Evolutionary conservation across 140 eudicot species (phyloP).

Genomic region (Cichorium intybus): DNA sequence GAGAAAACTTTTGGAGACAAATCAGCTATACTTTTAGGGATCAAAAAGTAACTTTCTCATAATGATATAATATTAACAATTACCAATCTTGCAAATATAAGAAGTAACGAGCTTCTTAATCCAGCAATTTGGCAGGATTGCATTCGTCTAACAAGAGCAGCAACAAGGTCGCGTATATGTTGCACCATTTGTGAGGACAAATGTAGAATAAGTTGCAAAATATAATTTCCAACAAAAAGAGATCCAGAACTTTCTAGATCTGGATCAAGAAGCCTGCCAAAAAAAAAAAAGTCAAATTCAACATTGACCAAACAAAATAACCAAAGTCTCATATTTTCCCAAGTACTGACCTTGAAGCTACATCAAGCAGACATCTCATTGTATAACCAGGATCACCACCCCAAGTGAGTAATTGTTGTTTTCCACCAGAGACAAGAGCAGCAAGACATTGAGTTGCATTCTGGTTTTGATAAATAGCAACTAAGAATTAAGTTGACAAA

Average conservation of each 20-base stretch:
- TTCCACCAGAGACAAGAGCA: constrained; percentile 79
- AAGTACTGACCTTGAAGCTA: constrained; percentile 72
- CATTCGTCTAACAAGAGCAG: constrained; percentile 90
- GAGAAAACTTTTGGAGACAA: background rate
- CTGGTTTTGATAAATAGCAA: constrained; percentile 33
- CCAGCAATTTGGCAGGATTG: constrained; percentile 82
- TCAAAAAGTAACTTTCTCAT: background rate
- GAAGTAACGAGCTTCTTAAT: constrained; percentile 77
- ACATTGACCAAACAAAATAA: background rate
- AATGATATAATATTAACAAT: constrained; percentile 1
- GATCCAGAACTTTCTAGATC: constrained; percentile 94
- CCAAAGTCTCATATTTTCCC: background rate
- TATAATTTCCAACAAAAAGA: constrained; percentile 88
- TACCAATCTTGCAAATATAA: constrained; percentile 89
- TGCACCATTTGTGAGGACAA: constrained; percentile 90
- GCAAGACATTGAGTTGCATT: constrained; percentile 98
- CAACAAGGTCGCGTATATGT: constrained; percentile 79
- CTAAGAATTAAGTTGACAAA: background rate
- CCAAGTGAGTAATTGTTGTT: constrained; percentile 81
- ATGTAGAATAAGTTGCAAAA: constrained; percentile 89
- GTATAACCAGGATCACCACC: constrained; percentile 81
- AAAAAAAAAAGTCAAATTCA: background rate
- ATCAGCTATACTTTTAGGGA: background rate
- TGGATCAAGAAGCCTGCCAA: constrained; percentile 87
- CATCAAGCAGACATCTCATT: constrained; percentile 96